Conservation (phyloP, 2,329 filamentous ascomycete genomes). For the Phialophora expanda region DNA sequence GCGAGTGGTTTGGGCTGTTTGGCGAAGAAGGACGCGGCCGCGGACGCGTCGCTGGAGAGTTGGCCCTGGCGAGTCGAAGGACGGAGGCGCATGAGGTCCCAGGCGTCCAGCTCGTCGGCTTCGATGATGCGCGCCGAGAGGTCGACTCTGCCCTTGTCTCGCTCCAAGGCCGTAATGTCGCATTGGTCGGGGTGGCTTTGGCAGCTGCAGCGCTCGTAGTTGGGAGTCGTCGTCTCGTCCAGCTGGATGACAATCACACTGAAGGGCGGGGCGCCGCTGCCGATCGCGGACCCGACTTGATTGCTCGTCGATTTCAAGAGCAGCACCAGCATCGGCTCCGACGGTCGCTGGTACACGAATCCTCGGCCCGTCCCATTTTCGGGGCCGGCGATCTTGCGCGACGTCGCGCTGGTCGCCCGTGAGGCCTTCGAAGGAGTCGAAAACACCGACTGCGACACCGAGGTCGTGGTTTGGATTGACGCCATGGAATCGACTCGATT, state of each 20-base stretch:
- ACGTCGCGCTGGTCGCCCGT: not conserved
- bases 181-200: slow-evolving; percentile 3
- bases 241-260: slow-evolving; percentile 3
- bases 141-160: slow-evolving; percentile 1
- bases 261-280: not conserved
- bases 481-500: slow-evolving; percentile 2
- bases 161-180: not conserved
- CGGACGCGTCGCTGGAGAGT: not conserved
- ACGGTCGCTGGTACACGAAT: not conserved
- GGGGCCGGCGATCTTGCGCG: not conserved
- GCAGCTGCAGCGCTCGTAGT: slow-evolving; percentile 6
- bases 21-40: not conserved
- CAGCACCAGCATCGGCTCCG: slow-evolving; percentile 1
- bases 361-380: not conserved
- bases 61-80: not conserved
- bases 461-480: not conserved
- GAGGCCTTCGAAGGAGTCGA: not conserved
- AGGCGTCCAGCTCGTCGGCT: slow-evolving; percentile 1
- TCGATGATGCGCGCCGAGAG: slow-evolving; percentile 1
- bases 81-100: slow-evolving; percentile 5
- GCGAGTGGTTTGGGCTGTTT: not conserved
- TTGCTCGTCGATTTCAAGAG: not conserved
- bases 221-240: slow-evolving; percentile 2
- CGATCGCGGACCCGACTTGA: not conserved
- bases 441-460: not conserved